Base-by-base conservation (phyloP, 2,329 filamentous ascomycete genomes). In the Trichoderma oligosporum region DNA sequence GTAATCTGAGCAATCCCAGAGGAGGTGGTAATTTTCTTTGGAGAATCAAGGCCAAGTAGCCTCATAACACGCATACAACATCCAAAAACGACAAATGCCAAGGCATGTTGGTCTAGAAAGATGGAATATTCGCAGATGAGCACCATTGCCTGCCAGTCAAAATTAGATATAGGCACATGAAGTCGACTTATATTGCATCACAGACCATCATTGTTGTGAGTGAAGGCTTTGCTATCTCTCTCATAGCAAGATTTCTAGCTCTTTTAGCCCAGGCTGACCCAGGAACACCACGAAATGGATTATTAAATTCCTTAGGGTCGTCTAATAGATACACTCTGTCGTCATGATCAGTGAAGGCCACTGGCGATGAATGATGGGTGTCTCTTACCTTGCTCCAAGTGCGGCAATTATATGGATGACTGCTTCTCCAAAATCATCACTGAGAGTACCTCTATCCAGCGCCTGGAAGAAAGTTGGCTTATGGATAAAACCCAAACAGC, bases 381-480 rank as follows among this genome's bases (percentile, higher is more conserved):
- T 11, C 16, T 3, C 22, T 5, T 25, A 54, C 51, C 51, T 45
- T 8, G 51, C 51, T 27, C 51, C 51, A 35, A 54, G 31, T 1
- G 51, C 51, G 7, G 51, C 51, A 54, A 54, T 22, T 22, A 54
- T 54, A 16, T 54, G n/a, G 29, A 54, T 36, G 7, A 54, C 51
- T 4, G 51, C 39, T 24, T 54, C 51, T 20, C 51, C 51, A 36
- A 45, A 54, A 2, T 54, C 51, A 6, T 54, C 51, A 8, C 11
- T 44, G 7, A 54, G 39, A 9, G 51, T 54, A 29, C 51, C 51
- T 45, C 51, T 45, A 20, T 54, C 51, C n/a, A 54, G 11, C 3
- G 39, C 20, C 18, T 54, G 51, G 3, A 35, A 54, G 16, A 54
- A 45, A 4, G 51, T 54, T 1, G 51, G 51, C 1, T 54, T 54